Conservation (phyloP, 2,329 filamentous ascomycete species). For the Volutella citrinella region DNA sequence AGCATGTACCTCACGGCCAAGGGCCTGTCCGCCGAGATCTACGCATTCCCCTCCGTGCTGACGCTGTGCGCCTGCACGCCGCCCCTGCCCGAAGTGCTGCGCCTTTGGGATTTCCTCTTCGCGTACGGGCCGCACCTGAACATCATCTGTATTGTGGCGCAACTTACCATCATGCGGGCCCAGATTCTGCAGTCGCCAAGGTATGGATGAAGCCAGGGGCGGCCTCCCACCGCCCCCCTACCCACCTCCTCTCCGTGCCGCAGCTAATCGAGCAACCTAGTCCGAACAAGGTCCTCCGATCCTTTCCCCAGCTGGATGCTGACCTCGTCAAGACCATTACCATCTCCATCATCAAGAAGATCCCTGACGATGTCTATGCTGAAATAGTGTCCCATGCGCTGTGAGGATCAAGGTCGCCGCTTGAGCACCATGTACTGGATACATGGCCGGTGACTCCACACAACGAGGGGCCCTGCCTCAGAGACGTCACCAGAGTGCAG, state of each 20-base stretch:
- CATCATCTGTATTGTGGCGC: constrained; percentile 92
- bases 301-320: constrained; percentile 79
- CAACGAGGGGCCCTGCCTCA: too few species aligned
- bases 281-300: constrained; percentile 87
- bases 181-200: constrained; percentile 80
- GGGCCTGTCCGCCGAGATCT: constrained; percentile 87
- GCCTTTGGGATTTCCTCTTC: constrained; percentile 96
- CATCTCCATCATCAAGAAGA: constrained; percentile 81
- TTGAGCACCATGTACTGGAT: constrained; percentile 2
- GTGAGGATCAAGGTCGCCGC: constrained; percentile 30
- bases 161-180: constrained; percentile 83
- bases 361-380: constrained; percentile 85
- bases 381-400: constrained; percentile 87
- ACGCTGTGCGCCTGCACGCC: constrained; percentile 96
- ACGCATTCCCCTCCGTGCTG: constrained; percentile 91
- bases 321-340: constrained; percentile 82
- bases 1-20: constrained; percentile 81
- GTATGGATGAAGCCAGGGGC: constrained; percentile 53
- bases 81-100: constrained; percentile 85
- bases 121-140: constrained; percentile 95
- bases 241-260: too few species aligned
- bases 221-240: constrained; percentile 4
- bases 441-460: too few species aligned
- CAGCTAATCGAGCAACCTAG: too few species aligned
- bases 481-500: too few species aligned